Evolutionary conservation across 164 flowering plant genomes (phyloP).

Genomic region (Nelumbo lutea): DNA sequence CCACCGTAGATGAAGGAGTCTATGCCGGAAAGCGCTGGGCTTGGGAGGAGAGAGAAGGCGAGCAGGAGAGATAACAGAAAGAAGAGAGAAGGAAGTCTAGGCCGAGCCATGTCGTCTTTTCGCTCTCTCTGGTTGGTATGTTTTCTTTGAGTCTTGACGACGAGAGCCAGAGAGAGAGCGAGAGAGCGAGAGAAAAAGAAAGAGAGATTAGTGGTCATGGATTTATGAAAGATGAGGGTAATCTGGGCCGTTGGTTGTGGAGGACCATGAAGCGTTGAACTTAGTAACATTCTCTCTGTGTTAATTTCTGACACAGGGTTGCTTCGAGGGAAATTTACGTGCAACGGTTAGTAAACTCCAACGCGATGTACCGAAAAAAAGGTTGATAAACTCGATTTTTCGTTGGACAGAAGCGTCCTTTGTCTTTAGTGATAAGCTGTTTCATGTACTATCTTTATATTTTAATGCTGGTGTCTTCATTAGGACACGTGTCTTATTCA

Average conservation of each 20-base stretch:
- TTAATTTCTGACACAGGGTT: neutral
- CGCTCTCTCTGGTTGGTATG: neutral
- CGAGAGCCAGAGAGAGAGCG: neutral
- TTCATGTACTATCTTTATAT: no score
- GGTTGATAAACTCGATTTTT: conserved; percentile 15
- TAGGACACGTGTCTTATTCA: no score
- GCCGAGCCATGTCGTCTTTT: conserved; percentile 7
- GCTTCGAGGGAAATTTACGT: conserved; percentile 31
- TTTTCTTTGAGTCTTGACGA: no score
- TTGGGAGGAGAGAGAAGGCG: conserved; percentile 15
- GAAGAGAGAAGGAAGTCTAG: conserved; percentile 9
- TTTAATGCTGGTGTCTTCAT: no score
- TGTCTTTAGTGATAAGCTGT: neutral
- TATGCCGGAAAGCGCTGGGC: conserved; percentile 8
- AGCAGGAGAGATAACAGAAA: conserved; percentile 12
- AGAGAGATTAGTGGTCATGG: neutral
- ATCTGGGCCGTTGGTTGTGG: neutral
- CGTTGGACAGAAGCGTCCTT: neutral
- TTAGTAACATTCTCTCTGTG: neutral
- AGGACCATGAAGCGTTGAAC: neutral
- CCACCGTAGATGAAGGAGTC: conserved; percentile 74
- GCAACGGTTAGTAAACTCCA: neutral
- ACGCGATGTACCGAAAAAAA: neutral
- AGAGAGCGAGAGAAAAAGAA: conserved; percentile 9
- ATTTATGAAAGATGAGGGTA: neutral